Base-by-base conservation (phyloP, 1,139 yeast genomes). In the Candida tunisiensis region DNA sequence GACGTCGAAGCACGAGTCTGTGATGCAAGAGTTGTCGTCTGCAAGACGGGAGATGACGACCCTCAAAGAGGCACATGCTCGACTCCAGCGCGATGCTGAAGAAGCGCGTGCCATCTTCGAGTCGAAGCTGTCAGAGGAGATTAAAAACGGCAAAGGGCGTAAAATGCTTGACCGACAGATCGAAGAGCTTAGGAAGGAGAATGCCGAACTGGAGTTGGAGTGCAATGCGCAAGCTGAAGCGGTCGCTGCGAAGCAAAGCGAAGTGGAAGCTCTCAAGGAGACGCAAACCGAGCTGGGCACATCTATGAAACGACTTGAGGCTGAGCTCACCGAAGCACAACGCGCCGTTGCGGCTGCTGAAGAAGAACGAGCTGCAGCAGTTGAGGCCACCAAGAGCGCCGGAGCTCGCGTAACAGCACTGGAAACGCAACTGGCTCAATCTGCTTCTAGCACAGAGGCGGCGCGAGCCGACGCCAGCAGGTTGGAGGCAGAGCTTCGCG, bases 71-170 rank as follows among this genome's bases (percentile, higher is more conserved):
- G 32, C 37, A 7, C 31, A 35, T 19, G 34, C 34, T 15, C 39
- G 43, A 16, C 44, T 44, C 15, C 35, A 35, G 14, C 44, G 42
- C 16, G 43, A 44, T 20, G 36, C 40, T 14, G 37, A 36, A 6
- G 35, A 37, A 29, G 43, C 41, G 21, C 37, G 40, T 20, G 39
- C 34, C 31, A 26, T 37, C 26, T 34, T 41, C 7, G 37, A 37
- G 28, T 31, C 34, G 21, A 44, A 39, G 31, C 31, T 39, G 19
- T 41, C 31, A 21, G 41, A 38, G 7, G 31, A 45, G 16, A 37
- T 10, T 4, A 10, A 8, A 7, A 14, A 20, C 5, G 15, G n/a
- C 15, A 26, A 22, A 12, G 23, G 26, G 19, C 27, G 23, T 8
- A 27, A 28, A 19, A 23, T 25, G 33, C 15, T 29, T 11, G 21